Conservation (phyloP, 371 early-diverging fungal genomes). For the Zychaea mexicana region DNA sequence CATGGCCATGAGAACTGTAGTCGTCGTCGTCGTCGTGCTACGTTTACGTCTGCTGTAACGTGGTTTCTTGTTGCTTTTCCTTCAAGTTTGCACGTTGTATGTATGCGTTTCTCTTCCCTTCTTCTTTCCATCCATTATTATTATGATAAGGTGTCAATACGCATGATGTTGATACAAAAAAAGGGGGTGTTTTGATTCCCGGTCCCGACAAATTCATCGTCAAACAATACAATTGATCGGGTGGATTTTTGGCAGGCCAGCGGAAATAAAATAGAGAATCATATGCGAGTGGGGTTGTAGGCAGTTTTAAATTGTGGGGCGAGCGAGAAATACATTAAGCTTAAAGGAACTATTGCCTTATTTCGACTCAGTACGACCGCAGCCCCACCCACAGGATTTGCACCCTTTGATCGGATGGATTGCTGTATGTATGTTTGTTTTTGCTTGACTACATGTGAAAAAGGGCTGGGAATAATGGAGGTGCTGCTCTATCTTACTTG, state of each 20-base stretch:
- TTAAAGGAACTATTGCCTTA: conserved; percentile 1
- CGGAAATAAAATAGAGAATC: neutral
- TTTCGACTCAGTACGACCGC: neutral
- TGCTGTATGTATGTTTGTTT: neutral
- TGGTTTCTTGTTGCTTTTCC: too few species aligned
- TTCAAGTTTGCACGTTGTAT: neutral
- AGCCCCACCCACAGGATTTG: too few species aligned
- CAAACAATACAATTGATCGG: neutral
- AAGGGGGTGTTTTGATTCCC: too few species aligned
- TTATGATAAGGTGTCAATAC: neutral
- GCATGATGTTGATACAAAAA: neutral
- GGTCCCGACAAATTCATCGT: too few species aligned
- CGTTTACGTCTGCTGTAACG: neutral
- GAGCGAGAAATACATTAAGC: neutral
- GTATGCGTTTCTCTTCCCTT: neutral
- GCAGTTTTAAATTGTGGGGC: conserved; percentile 2
- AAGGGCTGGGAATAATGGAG: neutral
- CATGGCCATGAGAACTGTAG: neutral
- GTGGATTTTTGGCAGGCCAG: neutral
- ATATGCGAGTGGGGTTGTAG: conserved; percentile 1
- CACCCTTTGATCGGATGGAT: neutral
- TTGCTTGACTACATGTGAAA: neutral
- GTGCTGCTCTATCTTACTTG: neutral
- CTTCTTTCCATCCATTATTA: neutral
- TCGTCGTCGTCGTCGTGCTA: neutral